Base-by-base conservation (phyloP, 2,329 filamentous ascomycete genomes). In the Fonsecaea pedrosoi region DNA sequence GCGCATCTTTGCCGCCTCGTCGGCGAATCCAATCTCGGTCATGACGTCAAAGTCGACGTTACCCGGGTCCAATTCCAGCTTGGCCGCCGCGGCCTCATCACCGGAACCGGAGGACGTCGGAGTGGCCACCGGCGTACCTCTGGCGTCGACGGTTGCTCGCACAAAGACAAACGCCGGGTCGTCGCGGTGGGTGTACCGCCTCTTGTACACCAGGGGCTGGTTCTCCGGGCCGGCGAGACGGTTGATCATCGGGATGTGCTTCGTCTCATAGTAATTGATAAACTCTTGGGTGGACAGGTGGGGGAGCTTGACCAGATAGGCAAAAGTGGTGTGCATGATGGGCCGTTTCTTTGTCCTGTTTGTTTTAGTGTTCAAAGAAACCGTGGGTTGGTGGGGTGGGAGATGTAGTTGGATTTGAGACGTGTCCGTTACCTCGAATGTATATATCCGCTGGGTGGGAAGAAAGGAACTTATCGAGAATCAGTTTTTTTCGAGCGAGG, bases 161-260 rank as follows among this genome's bases (percentile, higher is more conserved):
- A 37, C 37, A 30, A 60, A 38, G 8, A 60, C 34, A 13, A 45
- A 42, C 40, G 57, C 40, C 15, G 57, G 38, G 18, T 60, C 57
- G 30, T 60, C 57, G 40, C 57, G 57, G 25, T 60, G 57, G 9
- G 57, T 60, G 8, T 60, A 60, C 4, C 57, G 57, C 9, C 57
- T 38, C 57, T 60, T 60, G 15, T 60, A 60, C 25, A 60, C 57
- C n/a, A 60, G 15, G 25, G 57, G 57, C 13, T 53, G 57, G 40
- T 60, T 60, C 25, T 60, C 57, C 5, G 57, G 57, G 21, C 57
- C 57, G 25, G 57, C 57, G 30, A 60, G 57, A 15, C 57, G 57
- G 42, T 60, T 60, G 37, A 60, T 60, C 38, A 60, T 34, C 10
- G 57, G 57, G 9, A 60, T 42, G 40, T 60, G 57, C 18, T 60